A percentile compares a stretch with the other conserved stretches of the same genome.
Evolutionary conservation across 1,139 yeast genomes (phyloP).

Genomic region (Saccharomyces hybrid): DNA sequence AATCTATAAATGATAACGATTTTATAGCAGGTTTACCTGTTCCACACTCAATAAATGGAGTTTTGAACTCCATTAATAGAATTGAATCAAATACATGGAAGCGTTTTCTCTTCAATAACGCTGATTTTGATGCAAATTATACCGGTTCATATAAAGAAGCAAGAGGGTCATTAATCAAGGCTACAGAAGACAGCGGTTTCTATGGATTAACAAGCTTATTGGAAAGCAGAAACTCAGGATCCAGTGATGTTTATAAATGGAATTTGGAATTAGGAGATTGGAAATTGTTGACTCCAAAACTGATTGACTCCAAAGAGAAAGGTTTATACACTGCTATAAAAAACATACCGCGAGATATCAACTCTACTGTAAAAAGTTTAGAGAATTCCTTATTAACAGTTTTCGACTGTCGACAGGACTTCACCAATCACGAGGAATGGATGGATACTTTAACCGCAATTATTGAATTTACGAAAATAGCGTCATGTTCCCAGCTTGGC

Average conservation of each 20-base stretch:
- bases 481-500: neutral
- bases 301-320: conserved; percentile 12
- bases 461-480: neutral
- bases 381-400: conserved; percentile 4
- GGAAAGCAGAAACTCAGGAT: neutral
- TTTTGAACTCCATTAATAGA: conserved; percentile 38
- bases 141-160: conserved; percentile 41
- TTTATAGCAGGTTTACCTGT: conserved; percentile 56
- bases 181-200: conserved; percentile 22
- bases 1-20: conserved; percentile 48
- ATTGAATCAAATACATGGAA: conserved; percentile 36
- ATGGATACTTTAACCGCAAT: conserved; percentile 1
- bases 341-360: conserved; percentile 3
- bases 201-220: conserved; percentile 22
- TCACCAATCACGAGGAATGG: conserved; percentile 8
- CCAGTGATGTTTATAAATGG: conserved; percentile 20
- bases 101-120: conserved; percentile 48
- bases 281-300: conserved; percentile 23
- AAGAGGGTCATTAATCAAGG: conserved; percentile 21
- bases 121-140: conserved; percentile 50
- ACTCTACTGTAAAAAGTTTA: conserved; percentile 4
- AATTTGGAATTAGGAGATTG: conserved; percentile 24
- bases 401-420: conserved; percentile 1
- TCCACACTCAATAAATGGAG: conserved; percentile 45
- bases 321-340: conserved; percentile 20